phyloP scores from a whole-genome alignment of 2,329 filamentous ascomycete species.

The Leptographium procerum region DNA sequence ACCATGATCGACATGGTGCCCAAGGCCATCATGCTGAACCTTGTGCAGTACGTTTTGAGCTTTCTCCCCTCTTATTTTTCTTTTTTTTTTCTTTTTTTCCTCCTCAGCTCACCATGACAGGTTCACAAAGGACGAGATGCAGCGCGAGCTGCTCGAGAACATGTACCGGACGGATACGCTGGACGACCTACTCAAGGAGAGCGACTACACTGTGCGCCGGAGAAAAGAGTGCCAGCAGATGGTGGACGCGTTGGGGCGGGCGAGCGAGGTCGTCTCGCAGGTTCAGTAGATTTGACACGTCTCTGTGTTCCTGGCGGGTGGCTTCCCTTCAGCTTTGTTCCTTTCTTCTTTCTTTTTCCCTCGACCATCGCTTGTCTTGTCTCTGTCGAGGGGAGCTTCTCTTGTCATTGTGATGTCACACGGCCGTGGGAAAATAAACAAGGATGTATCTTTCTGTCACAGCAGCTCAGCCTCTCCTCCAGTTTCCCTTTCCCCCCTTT shows the following conservation, averaged over 20 bases:
- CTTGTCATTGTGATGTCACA: neutral
- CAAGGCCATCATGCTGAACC: slow-evolving; percentile 95
- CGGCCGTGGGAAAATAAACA: neutral
- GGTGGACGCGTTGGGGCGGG: slow-evolving; percentile 84
- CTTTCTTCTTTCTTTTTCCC: neutral
- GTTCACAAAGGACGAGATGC: slow-evolving; percentile 97
- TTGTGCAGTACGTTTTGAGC: slow-evolving; percentile 59
- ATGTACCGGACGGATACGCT: slow-evolving; percentile 90
- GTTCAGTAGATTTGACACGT: slow-evolving; percentile 37
- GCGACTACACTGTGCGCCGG: slow-evolving; percentile 87
- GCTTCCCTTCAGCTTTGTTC: neutral
- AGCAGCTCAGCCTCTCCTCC: neutral
- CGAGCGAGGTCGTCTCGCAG: slow-evolving; percentile 90
- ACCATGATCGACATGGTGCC: slow-evolving; percentile 99
- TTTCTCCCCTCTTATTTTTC: neutral
- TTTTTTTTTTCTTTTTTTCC: neutral
- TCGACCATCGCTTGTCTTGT: neutral
- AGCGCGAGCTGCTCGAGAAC: slow-evolving; percentile 88
- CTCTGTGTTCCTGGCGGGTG: neutral
- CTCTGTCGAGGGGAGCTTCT: neutral
- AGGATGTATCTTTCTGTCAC: neutral
- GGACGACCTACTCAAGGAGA: slow-evolving; percentile 93
- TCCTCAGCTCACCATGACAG: slow-evolving; percentile 29
- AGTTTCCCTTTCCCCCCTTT: neutral
- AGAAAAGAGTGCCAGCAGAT: slow-evolving; percentile 99